phyloP scores from a whole-genome alignment of 306 rosid species.

The Gleditsia sinensis region DNA sequence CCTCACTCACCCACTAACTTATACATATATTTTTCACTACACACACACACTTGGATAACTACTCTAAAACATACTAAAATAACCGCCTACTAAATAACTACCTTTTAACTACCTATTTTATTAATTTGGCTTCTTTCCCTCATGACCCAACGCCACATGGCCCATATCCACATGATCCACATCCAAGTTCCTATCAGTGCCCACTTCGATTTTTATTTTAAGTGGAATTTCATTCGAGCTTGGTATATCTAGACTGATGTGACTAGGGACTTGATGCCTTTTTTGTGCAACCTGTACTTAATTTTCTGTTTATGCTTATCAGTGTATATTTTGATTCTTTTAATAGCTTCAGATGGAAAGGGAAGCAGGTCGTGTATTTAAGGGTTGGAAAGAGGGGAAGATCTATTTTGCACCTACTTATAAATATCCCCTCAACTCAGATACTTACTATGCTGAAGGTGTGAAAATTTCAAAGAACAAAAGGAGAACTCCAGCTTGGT shows the following conservation, averaged over 20 bases:
- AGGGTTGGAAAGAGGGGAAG: constrained; percentile 91
- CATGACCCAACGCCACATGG: no score
- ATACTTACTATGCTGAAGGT: constrained; percentile 71
- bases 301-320: constrained; percentile 15
- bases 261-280: not conserved
- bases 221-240: not conserved
- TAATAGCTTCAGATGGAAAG: constrained; percentile 85
- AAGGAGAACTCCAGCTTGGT: constrained; percentile 99
- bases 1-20: no score
- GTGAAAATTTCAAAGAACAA: constrained; percentile 71
- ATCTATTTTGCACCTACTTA: constrained; percentile 96
- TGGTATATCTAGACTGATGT: not conserved
- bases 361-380: constrained; percentile 87
- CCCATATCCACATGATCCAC: no score
- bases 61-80: no score
- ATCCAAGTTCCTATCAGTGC: no score
- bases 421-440: constrained; percentile 87
- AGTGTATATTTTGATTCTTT: constrained; percentile 14
- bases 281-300: not conserved
- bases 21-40: no score
- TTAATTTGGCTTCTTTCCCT: no score
- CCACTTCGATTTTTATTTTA: no score
- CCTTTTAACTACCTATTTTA: no score
- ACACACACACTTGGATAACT: no score
- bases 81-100: no score